These are phyloP conservation scores for Fraxinus americana DNA, from an alignment of 257 asterid genomes.

Conservation along the genomic window DNA sequence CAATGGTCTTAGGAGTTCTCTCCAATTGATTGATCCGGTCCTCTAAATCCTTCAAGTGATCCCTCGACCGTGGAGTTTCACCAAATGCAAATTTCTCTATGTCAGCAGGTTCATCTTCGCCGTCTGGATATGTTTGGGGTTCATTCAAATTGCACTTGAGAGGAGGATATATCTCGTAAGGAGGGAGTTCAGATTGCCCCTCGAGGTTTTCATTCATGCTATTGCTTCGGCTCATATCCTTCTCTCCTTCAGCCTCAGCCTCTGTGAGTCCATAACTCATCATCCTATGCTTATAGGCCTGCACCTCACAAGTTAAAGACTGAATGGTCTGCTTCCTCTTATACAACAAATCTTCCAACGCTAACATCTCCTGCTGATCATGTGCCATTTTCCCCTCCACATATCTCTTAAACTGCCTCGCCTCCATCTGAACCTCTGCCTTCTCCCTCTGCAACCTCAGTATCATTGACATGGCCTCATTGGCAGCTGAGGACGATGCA, in stretches of 20 bases:
- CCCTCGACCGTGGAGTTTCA: constrained; percentile 62
- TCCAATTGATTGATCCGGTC: constrained; percentile 76
- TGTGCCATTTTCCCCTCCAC: constrained; percentile 95
- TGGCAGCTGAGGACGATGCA: constrained; percentile 92
- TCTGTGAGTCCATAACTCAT: constrained; percentile 84
- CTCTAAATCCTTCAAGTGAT: constrained; percentile 74
- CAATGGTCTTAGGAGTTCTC: constrained; percentile 62
- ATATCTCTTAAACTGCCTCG: constrained; percentile 82
- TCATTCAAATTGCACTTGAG: constrained; percentile 69
- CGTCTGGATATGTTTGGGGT: constrained; percentile 44
- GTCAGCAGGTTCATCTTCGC: constrained; percentile 59
- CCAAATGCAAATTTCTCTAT: constrained; percentile 76
- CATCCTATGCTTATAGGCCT: constrained; percentile 80
- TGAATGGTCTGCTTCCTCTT: constrained; percentile 80
- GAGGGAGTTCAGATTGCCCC: constrained; percentile 49
- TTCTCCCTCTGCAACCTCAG: constrained; percentile 92
- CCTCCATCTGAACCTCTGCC: constrained; percentile 91
- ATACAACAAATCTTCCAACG: constrained; percentile 81
- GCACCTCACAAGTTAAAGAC: constrained; percentile 76
- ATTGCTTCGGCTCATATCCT: constrained; percentile 43
- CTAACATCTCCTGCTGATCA: constrained; percentile 72
- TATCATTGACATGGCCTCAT: constrained; percentile 97
- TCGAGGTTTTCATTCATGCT: constrained; percentile 50
- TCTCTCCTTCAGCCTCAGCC: constrained; percentile 61
- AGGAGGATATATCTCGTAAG: constrained; percentile 69